phyloP scores from a whole-genome alignment of 1,139 yeast species.

The Sugiyamaella xylanicola region DNA sequence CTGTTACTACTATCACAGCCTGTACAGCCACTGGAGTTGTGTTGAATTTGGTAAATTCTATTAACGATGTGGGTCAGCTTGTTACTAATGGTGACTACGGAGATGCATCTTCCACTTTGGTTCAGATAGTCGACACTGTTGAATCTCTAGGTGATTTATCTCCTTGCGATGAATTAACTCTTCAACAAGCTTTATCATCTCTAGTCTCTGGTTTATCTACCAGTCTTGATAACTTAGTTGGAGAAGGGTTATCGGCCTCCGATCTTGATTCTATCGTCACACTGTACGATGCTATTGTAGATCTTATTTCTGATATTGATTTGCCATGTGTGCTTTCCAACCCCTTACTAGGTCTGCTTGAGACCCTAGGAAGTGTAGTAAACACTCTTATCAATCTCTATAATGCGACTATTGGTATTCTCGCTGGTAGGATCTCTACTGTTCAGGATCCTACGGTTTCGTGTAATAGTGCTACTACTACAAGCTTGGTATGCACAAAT shows the following conservation, averaged over 20 bases:
- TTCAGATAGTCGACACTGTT: too few species aligned
- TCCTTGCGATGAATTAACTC: too few species aligned
- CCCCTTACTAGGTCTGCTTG: neutral
- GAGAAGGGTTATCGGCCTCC: neutral
- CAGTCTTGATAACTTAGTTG: neutral
- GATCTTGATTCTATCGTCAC: neutral
- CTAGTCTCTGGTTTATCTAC: neutral
- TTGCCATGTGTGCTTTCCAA: neutral
- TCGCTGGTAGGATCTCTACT: neutral
- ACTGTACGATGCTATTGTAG: neutral
- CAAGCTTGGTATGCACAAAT: neutral
- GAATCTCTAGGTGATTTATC: too few species aligned
- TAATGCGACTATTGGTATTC: neutral
- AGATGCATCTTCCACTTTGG: too few species aligned
- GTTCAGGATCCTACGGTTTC: too few species aligned
- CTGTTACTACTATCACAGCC: neutral
- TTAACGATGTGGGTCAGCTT: too few species aligned
- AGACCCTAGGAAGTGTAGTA: neutral
- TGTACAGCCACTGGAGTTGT: too few species aligned
- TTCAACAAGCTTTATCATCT: neutral
- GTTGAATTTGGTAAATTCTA: too few species aligned
- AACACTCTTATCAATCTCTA: neutral
- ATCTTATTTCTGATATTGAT: neutral
- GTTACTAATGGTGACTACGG: too few species aligned
- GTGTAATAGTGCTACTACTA: too few species aligned